Evolutionary conservation across 139 green algal genomes (phyloP), one percentile per base, ranked within the genome.

Genomic region (Edaphochlamys debaryana): DNA sequence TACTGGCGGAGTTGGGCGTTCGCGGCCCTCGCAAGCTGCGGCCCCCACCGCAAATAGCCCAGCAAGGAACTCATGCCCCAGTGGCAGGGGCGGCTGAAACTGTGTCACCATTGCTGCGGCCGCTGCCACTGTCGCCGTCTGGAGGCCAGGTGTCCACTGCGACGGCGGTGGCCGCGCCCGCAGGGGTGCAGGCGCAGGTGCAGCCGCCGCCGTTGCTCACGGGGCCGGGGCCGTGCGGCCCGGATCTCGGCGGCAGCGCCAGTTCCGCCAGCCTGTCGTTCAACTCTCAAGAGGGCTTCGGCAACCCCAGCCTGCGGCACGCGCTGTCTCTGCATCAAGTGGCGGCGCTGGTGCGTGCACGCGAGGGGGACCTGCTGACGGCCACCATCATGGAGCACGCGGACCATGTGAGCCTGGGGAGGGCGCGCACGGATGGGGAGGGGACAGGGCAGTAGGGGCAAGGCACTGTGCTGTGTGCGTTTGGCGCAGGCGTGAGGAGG

Each of bases 321-420:
- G 19, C 72, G 30, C 37, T 70, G 11, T 50, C 22, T n/a, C 58
- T 80, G 73, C 4, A 23, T 3, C 73, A 69, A 15, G 58, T 80
- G 29, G 56, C 73, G 56, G 56, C 56, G 17, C 73, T 80, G 56
- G 29, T 80, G 56, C 19, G 30, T 2, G 73, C 73, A 2, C n/a
- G 45, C 29, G 56, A 80, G 19, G 73, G 56, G 19, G 73, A 80
- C 6, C 69, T 56, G 56, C 9, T 80, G 25, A 80, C 73, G 0
- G 36, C 37, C 56, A 69, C 67, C 25, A 69, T 80, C 6, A 80
- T 69, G 73, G 73, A 80, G 56, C 27, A 70, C 29, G 73, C 73
- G 25, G 73, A 80, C 58, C 69, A 80, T 37, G 73, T 79, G 42
- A 8, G n/a, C n/a, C n/a, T n/a, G n/a, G n/a, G n/a, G n/a, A n/a